These are phyloP conservation scores for Toxoplasma gondii DNA, from an alignment of 169 alveolate species.

Conservation along the genomic window DNA sequence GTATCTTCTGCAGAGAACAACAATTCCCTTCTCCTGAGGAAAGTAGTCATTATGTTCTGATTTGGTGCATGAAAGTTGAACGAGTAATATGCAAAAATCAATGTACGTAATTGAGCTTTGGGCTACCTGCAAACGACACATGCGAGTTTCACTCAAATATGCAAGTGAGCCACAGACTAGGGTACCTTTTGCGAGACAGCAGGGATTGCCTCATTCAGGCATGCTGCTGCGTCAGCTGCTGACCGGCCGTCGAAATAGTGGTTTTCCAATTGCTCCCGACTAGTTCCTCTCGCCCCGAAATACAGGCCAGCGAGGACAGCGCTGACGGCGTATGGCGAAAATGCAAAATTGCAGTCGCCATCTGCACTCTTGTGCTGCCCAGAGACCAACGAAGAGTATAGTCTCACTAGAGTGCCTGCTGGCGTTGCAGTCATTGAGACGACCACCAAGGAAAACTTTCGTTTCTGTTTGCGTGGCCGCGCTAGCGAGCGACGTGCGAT, in stretches of 20 bases:
- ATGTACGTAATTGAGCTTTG: too few relatives aligned
- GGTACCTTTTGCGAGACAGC: background rate
- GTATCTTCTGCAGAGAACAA: too few relatives aligned
- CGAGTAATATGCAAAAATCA: too few relatives aligned
- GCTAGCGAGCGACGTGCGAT: background rate
- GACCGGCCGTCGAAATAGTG: background rate
- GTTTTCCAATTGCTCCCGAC: background rate
- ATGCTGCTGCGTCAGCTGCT: background rate
- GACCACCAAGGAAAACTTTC: background rate
- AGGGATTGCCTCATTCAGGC: background rate
- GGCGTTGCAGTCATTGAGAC: background rate
- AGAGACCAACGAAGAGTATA: background rate
- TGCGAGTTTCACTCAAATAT: too few relatives aligned
- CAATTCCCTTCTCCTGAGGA: too few relatives aligned
- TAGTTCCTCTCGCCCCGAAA: conserved; percentile 18
- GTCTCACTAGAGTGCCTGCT: background rate
- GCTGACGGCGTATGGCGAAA: conserved; percentile 2
- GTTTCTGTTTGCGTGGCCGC: background rate
- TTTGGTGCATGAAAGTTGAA: too few relatives aligned
- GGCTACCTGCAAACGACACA: too few relatives aligned
- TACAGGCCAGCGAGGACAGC: background rate
- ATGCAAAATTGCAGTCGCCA: conserved; percentile 1
- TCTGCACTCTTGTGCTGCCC: background rate
- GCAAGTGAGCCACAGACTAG: too few relatives aligned
- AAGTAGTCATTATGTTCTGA: too few relatives aligned